phyloP scores from a whole-genome alignment of 352 stramenopile genomes.

The Blastocystis sp. region DNA sequence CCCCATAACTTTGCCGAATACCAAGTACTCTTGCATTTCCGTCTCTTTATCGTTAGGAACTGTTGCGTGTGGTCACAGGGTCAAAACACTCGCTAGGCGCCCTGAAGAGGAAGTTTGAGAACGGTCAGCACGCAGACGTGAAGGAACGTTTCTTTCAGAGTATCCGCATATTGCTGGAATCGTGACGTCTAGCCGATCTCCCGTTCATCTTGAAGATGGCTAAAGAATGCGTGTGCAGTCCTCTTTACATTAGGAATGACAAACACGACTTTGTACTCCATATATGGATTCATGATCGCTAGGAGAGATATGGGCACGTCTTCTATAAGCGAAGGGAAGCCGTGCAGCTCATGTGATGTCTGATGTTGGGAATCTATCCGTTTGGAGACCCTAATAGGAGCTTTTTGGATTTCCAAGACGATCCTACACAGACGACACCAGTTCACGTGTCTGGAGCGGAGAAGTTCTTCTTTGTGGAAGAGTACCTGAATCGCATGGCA shows the following conservation, averaged over 20 bases:
- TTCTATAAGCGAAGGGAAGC: neutral
- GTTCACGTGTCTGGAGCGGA: neutral
- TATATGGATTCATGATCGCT: neutral
- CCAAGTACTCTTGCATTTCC: no score
- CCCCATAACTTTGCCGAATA: no score
- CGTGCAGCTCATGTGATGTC: slow-evolving; percentile 36
- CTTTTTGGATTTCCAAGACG: slow-evolving; percentile 5
- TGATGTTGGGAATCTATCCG: neutral
- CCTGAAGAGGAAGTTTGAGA: no score
- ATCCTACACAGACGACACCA: neutral
- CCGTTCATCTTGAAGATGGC: slow-evolving; percentile 9
- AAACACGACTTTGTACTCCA: neutral
- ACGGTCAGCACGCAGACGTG: neutral
- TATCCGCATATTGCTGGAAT: neutral
- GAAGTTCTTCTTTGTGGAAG: slow-evolving; percentile 44
- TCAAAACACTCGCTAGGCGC: no score
- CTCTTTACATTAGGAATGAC: neutral
- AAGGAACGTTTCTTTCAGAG: slow-evolving; percentile 17
- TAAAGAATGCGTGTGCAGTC: neutral
- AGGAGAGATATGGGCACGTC: neutral
- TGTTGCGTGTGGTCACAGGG: no score
- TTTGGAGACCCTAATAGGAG: neutral
- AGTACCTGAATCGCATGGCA: slow-evolving; percentile 44
- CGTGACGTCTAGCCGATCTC: slow-evolving; percentile 31
- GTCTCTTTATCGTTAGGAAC: no score